These are phyloP conservation scores for Colletotrichum liriopes DNA, from an alignment of 2,329 filamentous ascomycete species.

Conservation along the genomic window DNA sequence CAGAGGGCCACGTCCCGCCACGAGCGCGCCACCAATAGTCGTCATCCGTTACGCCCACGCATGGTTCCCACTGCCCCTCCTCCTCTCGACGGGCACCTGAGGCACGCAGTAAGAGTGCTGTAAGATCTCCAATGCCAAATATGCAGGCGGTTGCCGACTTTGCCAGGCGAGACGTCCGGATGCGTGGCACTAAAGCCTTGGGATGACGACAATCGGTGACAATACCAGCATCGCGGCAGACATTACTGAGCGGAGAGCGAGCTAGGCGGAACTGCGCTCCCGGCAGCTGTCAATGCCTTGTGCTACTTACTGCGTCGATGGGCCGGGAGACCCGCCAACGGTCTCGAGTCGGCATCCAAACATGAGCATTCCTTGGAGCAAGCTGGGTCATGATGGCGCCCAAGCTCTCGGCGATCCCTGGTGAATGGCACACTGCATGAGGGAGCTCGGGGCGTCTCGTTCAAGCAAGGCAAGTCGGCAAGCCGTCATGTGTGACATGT, in stretches of 20 bases:
- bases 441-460: slow-evolving; percentile 1
- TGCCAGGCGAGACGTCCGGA: not conserved
- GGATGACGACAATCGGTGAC: not conserved
- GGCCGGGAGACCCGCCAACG: not conserved
- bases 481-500: not conserved
- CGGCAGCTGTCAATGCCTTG: slow-evolving; percentile 18
- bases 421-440: slow-evolving; percentile 14
- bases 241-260: not conserved
- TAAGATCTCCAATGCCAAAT: not conserved
- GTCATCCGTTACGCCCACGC: slow-evolving; percentile 20
- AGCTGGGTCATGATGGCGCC: not conserved
- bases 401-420: slow-evolving; percentile 1
- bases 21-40: slow-evolving; percentile 29
- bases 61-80: not conserved
- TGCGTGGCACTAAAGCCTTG: not conserved
- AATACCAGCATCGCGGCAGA: not conserved
- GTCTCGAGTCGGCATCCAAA: not conserved
- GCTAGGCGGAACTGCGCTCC: not conserved
- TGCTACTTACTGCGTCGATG: not conserved
- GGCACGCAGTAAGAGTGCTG: not conserved
- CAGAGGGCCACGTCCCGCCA: slow-evolving; percentile 20
- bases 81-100: not conserved
- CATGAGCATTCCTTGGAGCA: not conserved
- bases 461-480: not conserved
- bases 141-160: not conserved